Conservation (phyloP, 2,329 filamentous ascomycete genomes). For the Sporothrix humicola region DNA sequence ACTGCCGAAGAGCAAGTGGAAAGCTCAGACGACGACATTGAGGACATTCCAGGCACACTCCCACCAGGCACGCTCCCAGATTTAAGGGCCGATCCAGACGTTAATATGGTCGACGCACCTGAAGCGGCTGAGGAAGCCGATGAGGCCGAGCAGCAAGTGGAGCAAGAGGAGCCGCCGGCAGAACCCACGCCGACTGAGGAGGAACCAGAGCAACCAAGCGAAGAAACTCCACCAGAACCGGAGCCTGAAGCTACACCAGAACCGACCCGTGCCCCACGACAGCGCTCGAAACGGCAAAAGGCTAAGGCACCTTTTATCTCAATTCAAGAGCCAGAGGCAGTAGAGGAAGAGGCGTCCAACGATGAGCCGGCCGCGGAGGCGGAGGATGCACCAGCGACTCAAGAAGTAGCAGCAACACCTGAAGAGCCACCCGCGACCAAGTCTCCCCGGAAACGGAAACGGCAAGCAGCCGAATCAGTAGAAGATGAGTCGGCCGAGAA, state of each 20-base stretch:
- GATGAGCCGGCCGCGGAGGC: not conserved
- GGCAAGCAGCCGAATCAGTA: not conserved
- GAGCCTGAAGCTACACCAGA: not conserved
- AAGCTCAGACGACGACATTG: slow-evolving; percentile 34
- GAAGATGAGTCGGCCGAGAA: not conserved
- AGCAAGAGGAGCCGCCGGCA: not conserved
- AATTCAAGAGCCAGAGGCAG: not conserved
- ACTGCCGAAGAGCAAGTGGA: not conserved
- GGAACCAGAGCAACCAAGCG: not conserved
- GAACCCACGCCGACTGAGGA: not conserved
- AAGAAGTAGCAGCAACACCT: not conserved
- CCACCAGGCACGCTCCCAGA: slow-evolving; percentile 19
- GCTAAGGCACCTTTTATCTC: slow-evolving; percentile 4
- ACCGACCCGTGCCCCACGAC: not conserved
- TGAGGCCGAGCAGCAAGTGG: not conserved
- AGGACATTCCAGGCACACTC: slow-evolving; percentile 31
- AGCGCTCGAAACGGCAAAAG: slow-evolving; percentile 4
- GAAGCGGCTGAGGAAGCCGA: not conserved
- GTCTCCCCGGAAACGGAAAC: slow-evolving; percentile 29
- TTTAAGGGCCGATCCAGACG: not conserved
- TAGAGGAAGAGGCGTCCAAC: not conserved
- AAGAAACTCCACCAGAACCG: not conserved
- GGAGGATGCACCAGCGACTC: not conserved
- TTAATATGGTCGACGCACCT: not conserved
- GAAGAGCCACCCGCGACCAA: not conserved